Evolutionary conservation across 1,139 yeast species (phyloP).

Genomic region (Magnusiomyces sp.): DNA sequence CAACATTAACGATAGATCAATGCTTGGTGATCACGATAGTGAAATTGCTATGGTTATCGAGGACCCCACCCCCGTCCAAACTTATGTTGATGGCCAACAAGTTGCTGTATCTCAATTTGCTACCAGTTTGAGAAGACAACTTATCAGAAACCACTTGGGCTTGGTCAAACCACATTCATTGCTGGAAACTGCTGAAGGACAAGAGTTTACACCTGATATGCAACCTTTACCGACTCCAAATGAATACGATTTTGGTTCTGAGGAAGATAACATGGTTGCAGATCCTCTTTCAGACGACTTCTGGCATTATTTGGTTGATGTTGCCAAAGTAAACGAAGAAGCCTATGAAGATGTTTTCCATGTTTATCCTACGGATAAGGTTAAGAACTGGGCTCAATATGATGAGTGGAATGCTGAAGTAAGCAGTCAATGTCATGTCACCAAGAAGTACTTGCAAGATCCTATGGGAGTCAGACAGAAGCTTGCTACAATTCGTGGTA

Average conservation of each 20-base stretch:
- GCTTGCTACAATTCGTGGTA: conserved; percentile 13
- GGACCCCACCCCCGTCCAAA: conserved; percentile 11
- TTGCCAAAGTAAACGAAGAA: conserved; percentile 12
- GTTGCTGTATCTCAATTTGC: conserved; percentile 14
- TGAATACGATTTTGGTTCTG: conserved; percentile 17
- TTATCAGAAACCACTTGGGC: conserved; percentile 17
- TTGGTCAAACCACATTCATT: conserved; percentile 13
- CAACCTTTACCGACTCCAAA: conserved; percentile 13
- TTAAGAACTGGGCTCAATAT: conserved; percentile 15
- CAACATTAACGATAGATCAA: conserved; percentile 17
- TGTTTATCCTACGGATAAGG: conserved; percentile 16
- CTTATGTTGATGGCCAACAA: conserved; percentile 10
- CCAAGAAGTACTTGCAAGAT: conserved; percentile 10
- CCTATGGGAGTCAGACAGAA: conserved; percentile 12
- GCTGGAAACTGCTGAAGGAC: conserved; percentile 10
- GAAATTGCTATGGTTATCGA: conserved; percentile 18
- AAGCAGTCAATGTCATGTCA: conserved; percentile 14
- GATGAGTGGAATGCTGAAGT: conserved; percentile 9
- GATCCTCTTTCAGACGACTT: conserved; percentile 15
- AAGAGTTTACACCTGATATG: conserved; percentile 11
- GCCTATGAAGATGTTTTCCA: conserved; percentile 18
- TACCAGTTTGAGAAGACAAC: conserved; percentile 15
- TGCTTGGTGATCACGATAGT: conserved; percentile 17
- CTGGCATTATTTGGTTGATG: conserved; percentile 13
- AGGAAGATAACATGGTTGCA: conserved; percentile 15